Conservation (phyloP, 345 rosid genomes). For the Moricandia arvensis region DNA sequence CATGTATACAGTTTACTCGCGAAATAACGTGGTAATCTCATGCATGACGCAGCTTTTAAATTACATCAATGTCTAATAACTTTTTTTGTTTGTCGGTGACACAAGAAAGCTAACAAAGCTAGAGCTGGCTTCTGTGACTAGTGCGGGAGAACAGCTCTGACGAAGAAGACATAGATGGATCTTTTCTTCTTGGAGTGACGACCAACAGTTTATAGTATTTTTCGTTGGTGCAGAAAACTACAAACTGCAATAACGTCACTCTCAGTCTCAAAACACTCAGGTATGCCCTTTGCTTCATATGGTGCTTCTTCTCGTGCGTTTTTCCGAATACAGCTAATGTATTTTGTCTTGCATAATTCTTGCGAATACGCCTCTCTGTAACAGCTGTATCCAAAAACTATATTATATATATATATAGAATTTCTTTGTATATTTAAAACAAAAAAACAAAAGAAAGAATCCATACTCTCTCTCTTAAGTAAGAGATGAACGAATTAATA, state of each 20-base stretch:
- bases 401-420: not conserved
- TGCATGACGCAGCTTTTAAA: slow-evolving; percentile 10
- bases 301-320: slow-evolving; percentile 24
- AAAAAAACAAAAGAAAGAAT: not conserved
- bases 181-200: slow-evolving; percentile 26
- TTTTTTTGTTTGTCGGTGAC: slow-evolving; percentile 10
- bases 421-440: not conserved
- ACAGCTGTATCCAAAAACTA: slow-evolving; percentile 31
- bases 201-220: slow-evolving; percentile 11
- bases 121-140: slow-evolving; percentile 20
- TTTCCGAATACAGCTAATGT: slow-evolving; percentile 29
- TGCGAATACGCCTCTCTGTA: slow-evolving; percentile 33
- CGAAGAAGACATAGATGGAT: slow-evolving; percentile 20
- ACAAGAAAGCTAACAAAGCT: slow-evolving; percentile 24
- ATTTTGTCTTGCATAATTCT: slow-evolving; percentile 4
- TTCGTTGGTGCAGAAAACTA: not conserved
- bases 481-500: slow-evolving; percentile 10
- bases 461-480: slow-evolving; percentile 8
- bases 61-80: not conserved
- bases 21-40: slow-evolving; percentile 10
- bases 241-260: slow-evolving; percentile 29
- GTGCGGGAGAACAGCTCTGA: slow-evolving; percentile 22
- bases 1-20: not conserved
- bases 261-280: slow-evolving; percentile 22
- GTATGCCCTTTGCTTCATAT: slow-evolving; percentile 34